phyloP scores from a whole-genome alignment of 2,329 filamentous ascomycete species.

The Diaporthe helianthi region DNA sequence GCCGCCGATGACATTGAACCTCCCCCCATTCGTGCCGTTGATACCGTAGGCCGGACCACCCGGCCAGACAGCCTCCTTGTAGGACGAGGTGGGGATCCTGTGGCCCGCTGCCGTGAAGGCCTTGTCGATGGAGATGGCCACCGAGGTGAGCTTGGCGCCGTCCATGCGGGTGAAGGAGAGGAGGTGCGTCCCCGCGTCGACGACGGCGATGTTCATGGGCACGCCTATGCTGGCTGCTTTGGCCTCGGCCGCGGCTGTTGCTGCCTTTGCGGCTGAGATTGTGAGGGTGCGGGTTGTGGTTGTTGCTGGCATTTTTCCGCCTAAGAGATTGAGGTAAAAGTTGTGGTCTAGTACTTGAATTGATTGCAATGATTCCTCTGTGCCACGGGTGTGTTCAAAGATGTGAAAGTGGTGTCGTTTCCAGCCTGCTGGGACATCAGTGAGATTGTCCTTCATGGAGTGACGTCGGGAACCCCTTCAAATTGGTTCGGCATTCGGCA shows the following conservation, averaged over 20 bases:
- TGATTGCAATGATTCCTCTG: neutral
- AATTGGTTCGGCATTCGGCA: constrained; percentile 16
- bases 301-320: constrained; percentile 20
- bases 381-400: neutral
- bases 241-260: constrained; percentile 17
- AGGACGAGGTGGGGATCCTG: constrained; percentile 19
- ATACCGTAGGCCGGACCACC: constrained; percentile 26
- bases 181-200: constrained; percentile 23
- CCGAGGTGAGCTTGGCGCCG: constrained; percentile 27
- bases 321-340: too few relatives aligned
- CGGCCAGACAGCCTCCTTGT: constrained; percentile 22
- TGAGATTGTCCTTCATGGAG: neutral
- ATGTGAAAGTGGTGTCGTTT: neutral
- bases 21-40: constrained; percentile 19
- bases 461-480: neutral
- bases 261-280: constrained; percentile 20
- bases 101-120: constrained; percentile 28
- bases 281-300: constrained; percentile 22
- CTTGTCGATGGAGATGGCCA: constrained; percentile 28
- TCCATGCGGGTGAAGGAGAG: constrained; percentile 26
- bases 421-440: neutral
- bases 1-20: constrained; percentile 27
- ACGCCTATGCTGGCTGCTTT: constrained; percentile 26
- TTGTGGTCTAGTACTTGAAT: too few relatives aligned
- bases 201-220: constrained; percentile 30